Conservation (phyloP, 2,329 filamentous ascomycete genomes). For the Talaromyces sp. region DNA sequence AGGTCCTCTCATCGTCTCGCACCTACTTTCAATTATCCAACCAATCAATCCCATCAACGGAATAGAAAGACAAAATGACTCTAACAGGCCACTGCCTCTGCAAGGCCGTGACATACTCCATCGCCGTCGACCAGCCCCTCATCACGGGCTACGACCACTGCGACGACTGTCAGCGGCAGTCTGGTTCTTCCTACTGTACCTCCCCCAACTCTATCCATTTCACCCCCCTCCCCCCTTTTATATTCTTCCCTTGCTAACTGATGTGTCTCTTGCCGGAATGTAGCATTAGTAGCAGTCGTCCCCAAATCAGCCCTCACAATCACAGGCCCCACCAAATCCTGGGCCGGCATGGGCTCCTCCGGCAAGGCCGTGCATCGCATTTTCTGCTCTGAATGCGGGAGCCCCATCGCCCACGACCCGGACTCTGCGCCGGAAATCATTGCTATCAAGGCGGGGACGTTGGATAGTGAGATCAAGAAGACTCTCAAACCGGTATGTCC, state of each 20-base stretch:
- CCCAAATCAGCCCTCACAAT: conserved; percentile 65
- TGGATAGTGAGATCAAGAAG: conserved; percentile 66
- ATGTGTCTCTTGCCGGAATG: not conserved
- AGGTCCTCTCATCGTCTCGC: conserved; percentile 1
- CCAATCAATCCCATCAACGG: not conserved
- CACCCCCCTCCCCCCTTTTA: not conserved
- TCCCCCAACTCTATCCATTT: not conserved
- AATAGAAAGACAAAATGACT: conserved; percentile 54
- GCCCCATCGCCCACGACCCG: conserved; percentile 68
- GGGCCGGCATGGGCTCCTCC: conserved; percentile 58
- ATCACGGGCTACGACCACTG: conserved; percentile 66
- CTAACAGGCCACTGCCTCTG: conserved; percentile 69
- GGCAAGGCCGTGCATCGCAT: conserved; percentile 65
- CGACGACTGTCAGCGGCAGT: conserved; percentile 71
- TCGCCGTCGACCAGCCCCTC: conserved; percentile 44
- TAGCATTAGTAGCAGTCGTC: conserved; percentile 64
- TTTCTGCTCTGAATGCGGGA: conserved; percentile 69
- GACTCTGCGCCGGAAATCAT: conserved; percentile 70
- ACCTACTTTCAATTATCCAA: not conserved
- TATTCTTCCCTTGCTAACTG: too few species aligned
- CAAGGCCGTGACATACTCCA: conserved; percentile 68
- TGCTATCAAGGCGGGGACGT: conserved; percentile 65
- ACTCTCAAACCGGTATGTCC: conserved; percentile 56
- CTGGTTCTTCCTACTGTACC: conserved; percentile 63
- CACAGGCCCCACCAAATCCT: conserved; percentile 65